Percentiles rank a stretch among this genome's conserved stretches.
Conservation (phyloP, 169 alveolate species). For the Plasmodium chabaudi region DNA sequence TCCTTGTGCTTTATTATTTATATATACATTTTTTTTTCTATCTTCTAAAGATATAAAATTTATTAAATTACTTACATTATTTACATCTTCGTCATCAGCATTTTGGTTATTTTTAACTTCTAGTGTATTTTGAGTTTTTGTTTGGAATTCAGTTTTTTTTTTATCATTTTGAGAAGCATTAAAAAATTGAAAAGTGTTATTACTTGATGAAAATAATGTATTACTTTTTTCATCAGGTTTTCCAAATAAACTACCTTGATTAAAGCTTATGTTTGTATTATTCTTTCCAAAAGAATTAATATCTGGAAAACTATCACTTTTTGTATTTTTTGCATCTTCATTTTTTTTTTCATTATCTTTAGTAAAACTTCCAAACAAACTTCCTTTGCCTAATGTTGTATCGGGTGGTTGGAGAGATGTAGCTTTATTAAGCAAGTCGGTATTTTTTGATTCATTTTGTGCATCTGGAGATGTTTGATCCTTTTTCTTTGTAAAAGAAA, state of each 20-base stretch:
- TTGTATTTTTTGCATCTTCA: slow-evolving; percentile 27
- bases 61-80: slow-evolving; percentile 47
- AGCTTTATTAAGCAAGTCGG: neutral
- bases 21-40: slow-evolving; percentile 71
- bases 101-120: neutral
- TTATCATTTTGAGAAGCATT: slow-evolving; percentile 5
- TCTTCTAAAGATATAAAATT: slow-evolving; percentile 54
- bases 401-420: neutral
- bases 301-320: slow-evolving; percentile 8
- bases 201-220: slow-evolving; percentile 3
- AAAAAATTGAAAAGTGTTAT: slow-evolving; percentile 5
- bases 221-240: slow-evolving; percentile 23
- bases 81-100: slow-evolving; percentile 49
- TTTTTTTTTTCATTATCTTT: slow-evolving; percentile 37
- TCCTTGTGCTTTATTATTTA: slow-evolving; percentile 15
- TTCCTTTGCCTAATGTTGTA: neutral
- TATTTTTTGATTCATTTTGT: slow-evolving; percentile 1
- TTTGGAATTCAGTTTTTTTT: slow-evolving; percentile 14
- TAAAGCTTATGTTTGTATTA: slow-evolving; percentile 10
- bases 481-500: slow-evolving; percentile 48
- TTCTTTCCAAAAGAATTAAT: slow-evolving; percentile 7
- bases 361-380: slow-evolving; percentile 10
- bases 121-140: neutral
- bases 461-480: slow-evolving; percentile 24
- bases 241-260: slow-evolving; percentile 27